Base-by-base conservation (phyloP, 2,329 filamentous ascomycete species). In the Lecanoromycetidae sp. region DNA sequence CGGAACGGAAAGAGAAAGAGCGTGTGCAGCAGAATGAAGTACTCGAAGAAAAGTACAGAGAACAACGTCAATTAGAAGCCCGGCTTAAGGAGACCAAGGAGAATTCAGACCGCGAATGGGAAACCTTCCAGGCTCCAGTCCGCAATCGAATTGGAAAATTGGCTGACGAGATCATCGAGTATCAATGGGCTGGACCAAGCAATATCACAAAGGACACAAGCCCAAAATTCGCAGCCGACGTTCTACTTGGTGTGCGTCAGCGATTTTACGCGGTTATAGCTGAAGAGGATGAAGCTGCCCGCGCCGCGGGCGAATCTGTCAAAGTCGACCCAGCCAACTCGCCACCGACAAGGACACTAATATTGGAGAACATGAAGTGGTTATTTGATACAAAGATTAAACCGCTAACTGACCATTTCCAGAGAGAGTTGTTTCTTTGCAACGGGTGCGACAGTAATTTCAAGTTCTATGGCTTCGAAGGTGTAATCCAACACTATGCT, bases 321-420 rank as follows among this genome's bases (percentile, higher is more conserved):
- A 57, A 62, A 23, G 46, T 60, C 8, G 76, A 81, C 52, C 70
- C 72, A 6, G 65, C 67, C 2, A 66, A 72, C 52, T 74, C 71
- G 0, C 70, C 75, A 5, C 75, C 71, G 55, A 77, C 72, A 22
- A 71, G 76, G 59, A 80, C 73, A 58, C 68, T 90, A 44, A 83
- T 80, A 1, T 65, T 91, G 55, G 84, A 90, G 59, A 87, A 88
- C 58, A 87, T 91, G 84, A 88, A 84, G 62, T 90, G 82, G 78
- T 69, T 88, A 25, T 88, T 84, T 60, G 84, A 88, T 57, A 76
- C 76, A 55, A 87, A 86, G 60, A 72, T 91, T 59, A 84, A 79
- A 57, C 77, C 77, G 20, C 65, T 77, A 45, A 85, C 81, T 2
- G 80, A 86, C 52, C 65, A 69, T 37, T 72, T 74, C 55, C 71